Conservation (phyloP, 352 stramenopile genomes). For the Phytophthora nicotianae region DNA sequence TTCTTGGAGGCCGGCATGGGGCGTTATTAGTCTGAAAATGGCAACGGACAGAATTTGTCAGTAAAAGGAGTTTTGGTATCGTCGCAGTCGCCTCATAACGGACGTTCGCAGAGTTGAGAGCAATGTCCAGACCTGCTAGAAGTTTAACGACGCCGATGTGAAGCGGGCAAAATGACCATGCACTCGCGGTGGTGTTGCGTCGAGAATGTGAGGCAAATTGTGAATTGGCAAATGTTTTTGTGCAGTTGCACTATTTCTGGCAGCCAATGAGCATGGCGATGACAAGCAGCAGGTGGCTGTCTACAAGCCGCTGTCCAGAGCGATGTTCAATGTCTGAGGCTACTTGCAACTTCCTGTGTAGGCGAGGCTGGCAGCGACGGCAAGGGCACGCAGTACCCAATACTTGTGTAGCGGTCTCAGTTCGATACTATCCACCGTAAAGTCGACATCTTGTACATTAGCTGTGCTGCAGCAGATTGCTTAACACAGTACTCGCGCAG, state of each 20-base stretch:
- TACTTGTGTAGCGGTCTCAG: no score
- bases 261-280: conserved; percentile 26
- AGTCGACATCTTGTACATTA: no score
- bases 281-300: conserved; percentile 5
- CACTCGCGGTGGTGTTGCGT: background rate
- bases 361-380: no score
- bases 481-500: no score
- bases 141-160: conserved; percentile 1
- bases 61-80: no score
- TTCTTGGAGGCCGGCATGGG: conserved; percentile 81
- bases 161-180: background rate
- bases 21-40: conserved; percentile 15
- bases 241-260: conserved; percentile 9
- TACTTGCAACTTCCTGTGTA: no score
- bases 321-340: no score
- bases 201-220: background rate
- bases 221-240: conserved; percentile 9
- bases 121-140: conserved; percentile 2
- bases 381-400: no score
- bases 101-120: background rate
- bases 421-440: no score
- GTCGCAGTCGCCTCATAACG: conserved; percentile 18
- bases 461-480: no score
- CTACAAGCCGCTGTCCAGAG: no score
- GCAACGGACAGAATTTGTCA: background rate